These are phyloP conservation scores for Aphanomyces cochlioides DNA, from an alignment of 352 stramenopile genomes.

Conservation along the genomic window DNA sequence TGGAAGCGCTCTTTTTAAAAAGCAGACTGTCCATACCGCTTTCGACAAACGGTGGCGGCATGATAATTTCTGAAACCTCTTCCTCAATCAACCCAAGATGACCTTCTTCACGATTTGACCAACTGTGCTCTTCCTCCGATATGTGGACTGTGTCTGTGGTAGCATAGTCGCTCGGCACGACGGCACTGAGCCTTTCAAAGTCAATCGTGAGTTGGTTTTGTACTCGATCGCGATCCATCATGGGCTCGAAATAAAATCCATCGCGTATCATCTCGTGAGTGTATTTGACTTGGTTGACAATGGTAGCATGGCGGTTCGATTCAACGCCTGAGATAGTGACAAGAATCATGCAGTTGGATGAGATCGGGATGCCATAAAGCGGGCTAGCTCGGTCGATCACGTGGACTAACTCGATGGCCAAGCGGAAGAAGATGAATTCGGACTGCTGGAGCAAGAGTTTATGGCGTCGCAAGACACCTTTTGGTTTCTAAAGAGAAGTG, in stretches of 20 bases:
- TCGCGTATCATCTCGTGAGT: conserved; percentile 61
- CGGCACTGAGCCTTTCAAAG: conserved; percentile 64
- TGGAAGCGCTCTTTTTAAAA: not conserved
- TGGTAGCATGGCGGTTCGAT: conserved; percentile 74
- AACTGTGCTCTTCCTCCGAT: too few species aligned
- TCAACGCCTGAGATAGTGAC: conserved; percentile 74
- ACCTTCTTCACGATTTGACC: too few species aligned
- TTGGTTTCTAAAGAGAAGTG: too few species aligned
- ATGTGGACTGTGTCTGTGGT: too few species aligned
- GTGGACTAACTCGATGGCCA: conserved; percentile 75
- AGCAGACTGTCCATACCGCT: too few species aligned
- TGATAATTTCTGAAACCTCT: too few species aligned
- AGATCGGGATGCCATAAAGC: conserved; percentile 51
- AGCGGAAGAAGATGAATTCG: conserved; percentile 84
- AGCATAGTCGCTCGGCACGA: too few species aligned
- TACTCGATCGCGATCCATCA: conserved; percentile 52
- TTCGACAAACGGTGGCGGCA: too few species aligned
- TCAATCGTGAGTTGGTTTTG: conserved; percentile 69
- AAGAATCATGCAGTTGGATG: conserved; percentile 74
- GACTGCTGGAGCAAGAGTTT: conserved; percentile 74
- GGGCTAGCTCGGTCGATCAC: conserved; percentile 69
- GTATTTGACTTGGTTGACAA: conserved; percentile 75
- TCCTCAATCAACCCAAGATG: too few species aligned
- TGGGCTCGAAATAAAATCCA: conserved; percentile 67
- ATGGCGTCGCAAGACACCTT: conserved; percentile 35